Evolutionary conservation across 73 alveolate species (phyloP).

Genomic region (Tetrahymena thermophila): DNA sequence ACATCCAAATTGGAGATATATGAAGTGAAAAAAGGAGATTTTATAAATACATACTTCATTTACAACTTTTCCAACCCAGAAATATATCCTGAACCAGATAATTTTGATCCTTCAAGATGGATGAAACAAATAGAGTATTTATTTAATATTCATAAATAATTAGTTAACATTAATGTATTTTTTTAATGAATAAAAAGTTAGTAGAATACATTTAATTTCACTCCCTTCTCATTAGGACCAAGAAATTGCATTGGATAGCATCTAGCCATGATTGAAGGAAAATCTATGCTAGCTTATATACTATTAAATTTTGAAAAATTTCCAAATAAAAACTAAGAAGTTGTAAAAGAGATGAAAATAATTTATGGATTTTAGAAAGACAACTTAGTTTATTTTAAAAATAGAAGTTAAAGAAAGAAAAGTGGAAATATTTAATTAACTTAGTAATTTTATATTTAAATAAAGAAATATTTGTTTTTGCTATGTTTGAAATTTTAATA

Average conservation of each 20-base stretch:
- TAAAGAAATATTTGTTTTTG: too few species aligned
- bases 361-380: background rate
- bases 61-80: background rate
- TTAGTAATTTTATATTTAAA: too few species aligned
- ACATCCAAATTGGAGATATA: constrained; percentile 10
- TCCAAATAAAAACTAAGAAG: background rate
- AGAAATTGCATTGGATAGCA: constrained; percentile 30
- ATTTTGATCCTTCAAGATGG: constrained; percentile 34
- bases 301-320: background rate
- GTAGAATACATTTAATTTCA: background rate
- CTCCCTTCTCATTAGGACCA: constrained; percentile 17
- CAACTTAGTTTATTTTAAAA: background rate
- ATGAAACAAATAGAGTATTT: background rate
- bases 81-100: constrained; percentile 1
- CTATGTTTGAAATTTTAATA: too few species aligned
- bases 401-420: background rate
- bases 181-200: background rate
- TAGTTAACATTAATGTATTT: too few species aligned
- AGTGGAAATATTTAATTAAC: too few species aligned
- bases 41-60: background rate
- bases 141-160: background rate
- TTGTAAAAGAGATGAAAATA: background rate
- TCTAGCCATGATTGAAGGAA: constrained; percentile 7
- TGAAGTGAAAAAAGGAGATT: background rate
- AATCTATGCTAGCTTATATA: constrained; percentile 17